Conservation (phyloP, 2,329 filamentous ascomycete genomes). For the Pseudopithomyces chartarum region DNA sequence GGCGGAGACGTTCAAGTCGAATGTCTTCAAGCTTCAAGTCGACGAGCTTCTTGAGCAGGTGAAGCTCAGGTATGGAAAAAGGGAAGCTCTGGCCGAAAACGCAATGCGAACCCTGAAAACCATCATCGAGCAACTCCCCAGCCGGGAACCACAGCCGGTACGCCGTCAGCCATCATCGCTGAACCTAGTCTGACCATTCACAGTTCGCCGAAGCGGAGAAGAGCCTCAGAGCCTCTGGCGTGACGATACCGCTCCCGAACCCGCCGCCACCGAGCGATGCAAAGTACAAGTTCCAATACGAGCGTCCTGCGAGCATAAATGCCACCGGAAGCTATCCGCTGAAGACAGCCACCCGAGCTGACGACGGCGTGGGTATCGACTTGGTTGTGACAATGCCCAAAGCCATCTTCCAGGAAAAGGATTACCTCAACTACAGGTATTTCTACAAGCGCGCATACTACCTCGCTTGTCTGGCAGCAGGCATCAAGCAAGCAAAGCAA, state of each 20-base stretch:
- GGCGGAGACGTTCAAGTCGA: slow-evolving; percentile 66
- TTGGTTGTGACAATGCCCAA: slow-evolving; percentile 85
- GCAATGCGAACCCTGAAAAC: slow-evolving; percentile 59
- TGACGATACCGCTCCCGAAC: slow-evolving; percentile 83
- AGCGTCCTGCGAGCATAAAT: slow-evolving; percentile 77
- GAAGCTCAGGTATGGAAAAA: slow-evolving; percentile 63
- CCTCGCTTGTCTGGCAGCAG: slow-evolving; percentile 77
- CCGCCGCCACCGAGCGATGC: slow-evolving; percentile 76
- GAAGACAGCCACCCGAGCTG: slow-evolving; percentile 72
- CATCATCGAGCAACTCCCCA: slow-evolving; percentile 62
- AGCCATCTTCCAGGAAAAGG: slow-evolving; percentile 86
- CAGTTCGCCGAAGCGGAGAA: slow-evolving; percentile 73
- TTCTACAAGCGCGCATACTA: slow-evolving; percentile 96
- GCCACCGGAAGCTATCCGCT: slow-evolving; percentile 86
- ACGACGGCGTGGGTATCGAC: slow-evolving; percentile 68
- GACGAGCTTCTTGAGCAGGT: slow-evolving; percentile 66
- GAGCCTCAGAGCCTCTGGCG: slow-evolving; percentile 66
- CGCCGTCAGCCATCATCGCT: not conserved
- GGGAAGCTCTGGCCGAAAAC: slow-evolving; percentile 57
- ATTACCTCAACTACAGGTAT: slow-evolving; percentile 90
- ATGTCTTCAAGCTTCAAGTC: slow-evolving; percentile 69
- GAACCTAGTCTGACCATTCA: slow-evolving; percentile 13
- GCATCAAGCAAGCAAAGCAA: slow-evolving; percentile 64
- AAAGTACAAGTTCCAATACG: slow-evolving; percentile 81
- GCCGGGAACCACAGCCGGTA: slow-evolving; percentile 54